Evolutionary conservation across 116 monocot genomes (phyloP).

Genomic region (Phalaenopsis hybrid): DNA sequence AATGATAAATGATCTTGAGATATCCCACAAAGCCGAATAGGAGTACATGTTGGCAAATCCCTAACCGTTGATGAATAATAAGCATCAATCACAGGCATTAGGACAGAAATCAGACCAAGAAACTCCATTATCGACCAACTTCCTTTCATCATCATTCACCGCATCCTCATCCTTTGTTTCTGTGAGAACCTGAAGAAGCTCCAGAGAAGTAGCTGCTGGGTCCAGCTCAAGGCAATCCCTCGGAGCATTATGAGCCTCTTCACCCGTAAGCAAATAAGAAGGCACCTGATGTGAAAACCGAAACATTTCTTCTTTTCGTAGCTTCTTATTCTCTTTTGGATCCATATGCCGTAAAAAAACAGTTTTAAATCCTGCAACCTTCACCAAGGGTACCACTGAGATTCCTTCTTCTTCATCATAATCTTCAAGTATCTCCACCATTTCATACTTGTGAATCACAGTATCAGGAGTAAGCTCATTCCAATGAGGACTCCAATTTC

Average conservation of each 20-base stretch:
- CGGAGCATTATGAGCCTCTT: constrained; percentile 66
- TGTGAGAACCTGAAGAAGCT: constrained; percentile 63
- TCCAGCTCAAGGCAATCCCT: constrained; percentile 77
- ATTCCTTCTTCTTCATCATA: constrained; percentile 62
- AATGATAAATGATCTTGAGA: constrained; percentile 1
- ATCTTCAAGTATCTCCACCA: constrained; percentile 78
- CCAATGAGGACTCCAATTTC: constrained; percentile 78
- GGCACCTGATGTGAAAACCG: constrained; percentile 87
- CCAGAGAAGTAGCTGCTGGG: constrained; percentile 72
- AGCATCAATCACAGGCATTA: neutral
- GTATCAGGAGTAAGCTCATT: constrained; percentile 69
- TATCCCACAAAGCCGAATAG: neutral
- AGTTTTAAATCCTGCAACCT: constrained; percentile 71
- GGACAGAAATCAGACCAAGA: constrained; percentile 4
- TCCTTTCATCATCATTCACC: neutral
- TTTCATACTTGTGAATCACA: constrained; percentile 67
- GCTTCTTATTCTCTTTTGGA: constrained; percentile 29
- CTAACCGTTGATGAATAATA: neutral
- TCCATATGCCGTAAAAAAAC: constrained; percentile 56
- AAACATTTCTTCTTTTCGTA: constrained; percentile 81
- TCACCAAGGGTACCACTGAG: constrained; percentile 46
- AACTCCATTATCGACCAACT: constrained; percentile 5
- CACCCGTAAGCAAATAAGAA: constrained; percentile 59
- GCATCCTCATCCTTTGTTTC: constrained; percentile 23
- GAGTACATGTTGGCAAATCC: neutral